These are phyloP conservation scores for Salix dunnii DNA, from an alignment of 345 rosid genomes.

Conservation along the genomic window DNA sequence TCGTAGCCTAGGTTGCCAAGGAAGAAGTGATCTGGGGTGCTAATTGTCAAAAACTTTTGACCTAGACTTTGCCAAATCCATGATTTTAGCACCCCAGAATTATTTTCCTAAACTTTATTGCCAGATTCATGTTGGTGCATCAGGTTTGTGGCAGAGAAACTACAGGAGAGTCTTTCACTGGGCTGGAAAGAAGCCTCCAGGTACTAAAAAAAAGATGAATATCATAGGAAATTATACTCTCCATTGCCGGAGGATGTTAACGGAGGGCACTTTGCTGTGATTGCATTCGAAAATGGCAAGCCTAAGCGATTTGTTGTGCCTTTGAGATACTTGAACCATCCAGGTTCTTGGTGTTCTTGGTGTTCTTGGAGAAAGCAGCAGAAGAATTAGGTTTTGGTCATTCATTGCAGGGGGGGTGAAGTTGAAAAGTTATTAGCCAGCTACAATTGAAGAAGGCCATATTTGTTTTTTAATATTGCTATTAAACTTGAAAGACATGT, in stretches of 20 bases:
- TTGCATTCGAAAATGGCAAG: slow-evolving; percentile 18
- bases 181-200: not conserved
- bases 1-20: too few relatives aligned
- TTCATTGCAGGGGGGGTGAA: slow-evolving; percentile 42
- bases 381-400: slow-evolving; percentile 43
- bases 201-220: not conserved
- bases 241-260: too few relatives aligned
- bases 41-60: too few relatives aligned
- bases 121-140: too few relatives aligned
- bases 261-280: slow-evolving; percentile 27
- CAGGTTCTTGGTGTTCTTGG: slow-evolving; percentile 26
- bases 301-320: slow-evolving; percentile 30
- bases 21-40: too few relatives aligned
- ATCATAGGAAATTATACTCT: slow-evolving; percentile 8
- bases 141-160: not conserved
- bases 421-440: slow-evolving; percentile 34
- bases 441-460: not conserved
- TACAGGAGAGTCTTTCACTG: not conserved
- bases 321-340: slow-evolving; percentile 24
- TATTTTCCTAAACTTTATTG: too few relatives aligned
- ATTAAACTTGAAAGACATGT: too few relatives aligned
- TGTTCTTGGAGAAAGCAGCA: slow-evolving; percentile 39
- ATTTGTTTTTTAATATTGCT: too few relatives aligned
- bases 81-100: too few relatives aligned
- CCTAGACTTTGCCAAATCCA: too few relatives aligned